These are phyloP conservation scores for Fibroporia radiculosa DNA, from an alignment of 768 basidiomycete genomes.

Conservation along the genomic window DNA sequence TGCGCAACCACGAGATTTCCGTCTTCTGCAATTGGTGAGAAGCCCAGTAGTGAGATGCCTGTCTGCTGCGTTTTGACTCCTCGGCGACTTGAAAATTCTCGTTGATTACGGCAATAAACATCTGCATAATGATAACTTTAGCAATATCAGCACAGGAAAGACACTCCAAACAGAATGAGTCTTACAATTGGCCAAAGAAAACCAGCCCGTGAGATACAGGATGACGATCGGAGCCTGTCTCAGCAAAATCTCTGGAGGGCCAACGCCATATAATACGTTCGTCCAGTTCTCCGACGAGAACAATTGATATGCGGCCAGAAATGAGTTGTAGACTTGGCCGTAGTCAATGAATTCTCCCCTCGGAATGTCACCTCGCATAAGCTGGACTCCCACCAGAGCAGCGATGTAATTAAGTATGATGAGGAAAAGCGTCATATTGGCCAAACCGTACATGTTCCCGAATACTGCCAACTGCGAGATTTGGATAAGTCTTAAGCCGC, in stretches of 20 bases:
- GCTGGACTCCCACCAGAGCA: slow-evolving; percentile 75
- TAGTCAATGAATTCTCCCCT: slow-evolving; percentile 57
- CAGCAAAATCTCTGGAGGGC: slow-evolving; percentile 50
- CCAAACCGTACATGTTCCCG: slow-evolving; percentile 84
- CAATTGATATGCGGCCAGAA: slow-evolving; percentile 81
- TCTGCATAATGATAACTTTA: slow-evolving; percentile 82
- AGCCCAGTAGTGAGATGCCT: slow-evolving; percentile 64
- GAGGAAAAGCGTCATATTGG: slow-evolving; percentile 89
- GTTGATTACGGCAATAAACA: slow-evolving; percentile 97
- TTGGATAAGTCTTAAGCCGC: slow-evolving; percentile 1
- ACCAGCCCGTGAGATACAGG: slow-evolving; percentile 74
- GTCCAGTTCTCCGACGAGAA: slow-evolving; percentile 96
- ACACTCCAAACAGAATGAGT: slow-evolving; percentile 7
- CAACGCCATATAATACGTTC: slow-evolving; percentile 56
- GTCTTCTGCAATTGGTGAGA: slow-evolving; percentile 42
- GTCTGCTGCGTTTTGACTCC: slow-evolving; percentile 77
- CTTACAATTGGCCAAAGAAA: slow-evolving; percentile 89
- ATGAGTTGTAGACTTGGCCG: slow-evolving; percentile 75
- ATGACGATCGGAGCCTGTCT: slow-evolving; percentile 66
- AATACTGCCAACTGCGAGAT: slow-evolving; percentile 68
- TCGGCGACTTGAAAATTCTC: slow-evolving; percentile 94
- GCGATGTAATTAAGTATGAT: slow-evolving; percentile 81
- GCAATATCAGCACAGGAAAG: slow-evolving; percentile 4
- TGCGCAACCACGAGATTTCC: slow-evolving; percentile 57
- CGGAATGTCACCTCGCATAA: slow-evolving; percentile 76